Conservation (phyloP, 345 rosid genomes). For the Brassica cretica region DNA sequence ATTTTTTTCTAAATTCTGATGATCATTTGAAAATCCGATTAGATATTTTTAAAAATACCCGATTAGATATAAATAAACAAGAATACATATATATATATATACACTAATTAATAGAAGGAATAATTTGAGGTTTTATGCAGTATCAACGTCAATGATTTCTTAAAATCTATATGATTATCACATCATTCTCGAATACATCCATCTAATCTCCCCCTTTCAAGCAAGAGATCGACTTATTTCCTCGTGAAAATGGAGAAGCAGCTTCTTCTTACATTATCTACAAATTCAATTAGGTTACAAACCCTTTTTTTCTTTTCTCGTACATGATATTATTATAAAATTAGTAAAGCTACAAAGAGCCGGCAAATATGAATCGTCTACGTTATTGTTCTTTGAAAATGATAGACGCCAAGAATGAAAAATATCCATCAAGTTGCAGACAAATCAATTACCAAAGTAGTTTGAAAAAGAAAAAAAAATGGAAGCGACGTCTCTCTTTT, state of each 20-base stretch:
- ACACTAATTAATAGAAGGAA: neutral
- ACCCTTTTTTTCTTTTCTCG: neutral
- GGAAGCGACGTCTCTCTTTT: slow-evolving; percentile 19
- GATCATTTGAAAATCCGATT: neutral
- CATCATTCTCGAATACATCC: neutral
- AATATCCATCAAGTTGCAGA: slow-evolving; percentile 29
- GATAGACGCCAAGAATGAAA: slow-evolving; percentile 39
- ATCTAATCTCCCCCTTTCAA: neutral
- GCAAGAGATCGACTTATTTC: neutral
- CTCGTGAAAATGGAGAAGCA: neutral
- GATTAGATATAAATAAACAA: neutral
- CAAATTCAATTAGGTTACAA: neutral
- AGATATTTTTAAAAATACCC: neutral
- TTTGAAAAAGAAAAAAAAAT: neutral
- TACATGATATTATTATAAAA: neutral
- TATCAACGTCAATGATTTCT: neutral
- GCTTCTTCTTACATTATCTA: neutral
- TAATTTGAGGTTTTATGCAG: neutral
- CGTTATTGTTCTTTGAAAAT: slow-evolving; percentile 24
- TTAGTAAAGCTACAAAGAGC: slow-evolving; percentile 8
- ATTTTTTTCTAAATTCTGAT: neutral
- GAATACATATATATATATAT: neutral
- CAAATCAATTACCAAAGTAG: slow-evolving; percentile 10
- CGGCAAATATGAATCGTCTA: slow-evolving; percentile 34
- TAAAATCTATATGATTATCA: neutral